Evolutionary conservation across 176 grass and related monocot genomes (phyloP).

Genomic region (Raddia distichophylla): DNA sequence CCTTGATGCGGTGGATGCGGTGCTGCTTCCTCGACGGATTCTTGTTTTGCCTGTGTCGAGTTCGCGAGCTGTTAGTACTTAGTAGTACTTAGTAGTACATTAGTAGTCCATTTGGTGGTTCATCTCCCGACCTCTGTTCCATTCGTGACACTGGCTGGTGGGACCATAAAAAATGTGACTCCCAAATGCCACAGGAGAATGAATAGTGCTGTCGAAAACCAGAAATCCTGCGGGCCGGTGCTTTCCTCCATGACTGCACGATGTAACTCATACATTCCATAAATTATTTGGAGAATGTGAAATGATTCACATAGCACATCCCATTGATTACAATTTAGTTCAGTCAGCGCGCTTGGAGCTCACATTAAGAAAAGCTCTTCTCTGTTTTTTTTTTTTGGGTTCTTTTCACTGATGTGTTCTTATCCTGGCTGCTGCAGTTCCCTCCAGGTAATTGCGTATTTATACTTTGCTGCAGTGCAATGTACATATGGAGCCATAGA

Average conservation of each 20-base stretch:
- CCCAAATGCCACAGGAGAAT: not conserved
- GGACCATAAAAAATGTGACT: not conserved
- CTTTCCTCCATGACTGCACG: not conserved
- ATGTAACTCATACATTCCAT: not conserved
- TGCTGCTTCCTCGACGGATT: constrained; percentile 4
- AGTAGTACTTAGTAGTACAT: no score
- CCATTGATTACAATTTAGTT: constrained; percentile 11
- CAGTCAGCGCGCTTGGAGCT: not conserved
- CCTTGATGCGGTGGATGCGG: constrained; percentile 1
- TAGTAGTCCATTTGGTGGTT: not conserved
- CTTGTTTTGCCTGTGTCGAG: not conserved
- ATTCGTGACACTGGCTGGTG: not conserved
- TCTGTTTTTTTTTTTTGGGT: not conserved
- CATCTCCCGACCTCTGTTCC: not conserved
- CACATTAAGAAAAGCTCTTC: not conserved
- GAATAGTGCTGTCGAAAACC: not conserved
- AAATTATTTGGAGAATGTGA: not conserved
- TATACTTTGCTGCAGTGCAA: not conserved
- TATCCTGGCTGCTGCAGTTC: not conserved
- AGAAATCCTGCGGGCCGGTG: not conserved
- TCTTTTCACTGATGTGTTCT: not conserved
- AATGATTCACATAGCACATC: not conserved
- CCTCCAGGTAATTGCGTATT: not conserved
- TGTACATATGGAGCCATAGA: not conserved
- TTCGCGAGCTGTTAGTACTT: not conserved